A percentile compares a stretch with the other conserved stretches of the same genome.
These are phyloP conservation scores for Termitomyces bulborhizus DNA, from an alignment of 768 basidiomycete genomes.

Conservation along the genomic window DNA sequence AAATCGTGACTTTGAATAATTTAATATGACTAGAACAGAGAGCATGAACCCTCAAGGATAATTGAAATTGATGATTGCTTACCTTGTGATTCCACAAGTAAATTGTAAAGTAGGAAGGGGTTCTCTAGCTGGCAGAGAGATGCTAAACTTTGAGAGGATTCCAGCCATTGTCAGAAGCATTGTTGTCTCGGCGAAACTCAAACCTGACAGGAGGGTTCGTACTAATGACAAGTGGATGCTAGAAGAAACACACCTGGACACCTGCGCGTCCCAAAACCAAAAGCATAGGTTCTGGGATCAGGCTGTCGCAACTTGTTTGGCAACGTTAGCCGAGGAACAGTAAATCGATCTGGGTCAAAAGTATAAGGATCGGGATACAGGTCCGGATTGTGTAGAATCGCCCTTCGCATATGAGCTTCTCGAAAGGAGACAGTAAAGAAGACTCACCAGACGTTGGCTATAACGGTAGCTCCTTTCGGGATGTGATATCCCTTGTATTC, in stretches of 20 bases:
- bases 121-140: constrained; percentile 16
- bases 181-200: constrained; percentile 25
- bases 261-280: constrained; percentile 26
- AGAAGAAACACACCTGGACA: constrained; percentile 24
- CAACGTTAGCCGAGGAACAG: neutral
- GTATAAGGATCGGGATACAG: constrained; percentile 33
- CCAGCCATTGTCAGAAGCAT: constrained; percentile 26
- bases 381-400: constrained; percentile 34
- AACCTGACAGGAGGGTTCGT: constrained; percentile 13
- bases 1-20: constrained; percentile 16
- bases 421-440: neutral
- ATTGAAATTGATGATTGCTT: neutral
- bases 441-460: constrained; percentile 42
- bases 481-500: constrained; percentile 38
- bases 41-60: neutral
- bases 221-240: neutral
- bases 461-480: constrained; percentile 36
- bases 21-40: constrained; percentile 16
- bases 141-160: constrained; percentile 22
- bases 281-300: constrained; percentile 25
- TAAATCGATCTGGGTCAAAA: constrained; percentile 35
- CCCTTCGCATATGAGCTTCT: constrained; percentile 23
- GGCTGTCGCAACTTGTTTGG: constrained; percentile 13
- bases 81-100: constrained; percentile 27
- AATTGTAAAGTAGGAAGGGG: constrained; percentile 17